Conservation (phyloP, 345 rosid genomes). For the Brassica rapa region DNA sequence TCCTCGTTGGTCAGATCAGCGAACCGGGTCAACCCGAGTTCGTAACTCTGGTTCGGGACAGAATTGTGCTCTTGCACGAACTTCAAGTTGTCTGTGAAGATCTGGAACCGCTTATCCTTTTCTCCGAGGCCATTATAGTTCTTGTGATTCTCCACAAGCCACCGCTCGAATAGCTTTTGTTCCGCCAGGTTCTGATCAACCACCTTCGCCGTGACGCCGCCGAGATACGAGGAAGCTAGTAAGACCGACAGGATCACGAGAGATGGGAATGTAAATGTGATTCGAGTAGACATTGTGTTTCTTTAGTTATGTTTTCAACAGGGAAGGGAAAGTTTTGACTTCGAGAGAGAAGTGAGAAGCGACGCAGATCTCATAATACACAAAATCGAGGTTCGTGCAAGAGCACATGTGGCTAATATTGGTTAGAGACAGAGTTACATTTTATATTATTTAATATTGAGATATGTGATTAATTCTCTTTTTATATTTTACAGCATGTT, state of each 20-base stretch:
- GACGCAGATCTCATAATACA: not conserved
- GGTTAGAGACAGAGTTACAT: not conserved
- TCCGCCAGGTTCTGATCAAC: conserved; percentile 35
- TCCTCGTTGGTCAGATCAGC: conserved; percentile 77
- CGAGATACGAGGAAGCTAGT: conserved; percentile 16
- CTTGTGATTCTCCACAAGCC: conserved; percentile 57
- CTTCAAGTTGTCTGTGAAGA: conserved; percentile 35
- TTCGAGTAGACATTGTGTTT: conserved; percentile 4
- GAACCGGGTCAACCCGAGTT: conserved; percentile 63
- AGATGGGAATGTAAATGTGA: not conserved
- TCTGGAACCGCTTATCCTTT: conserved; percentile 39
- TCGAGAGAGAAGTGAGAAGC: not conserved
- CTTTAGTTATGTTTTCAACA: conserved; percentile 16
- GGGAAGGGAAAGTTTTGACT: conserved; percentile 11
- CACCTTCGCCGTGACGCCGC: conserved; percentile 19
- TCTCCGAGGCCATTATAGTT: conserved; percentile 30
- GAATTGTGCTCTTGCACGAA: conserved; percentile 62
- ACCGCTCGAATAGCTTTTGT: conserved; percentile 11
- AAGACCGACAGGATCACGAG: conserved; percentile 9
- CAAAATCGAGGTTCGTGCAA: not conserved
- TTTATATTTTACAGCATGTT: not conserved
- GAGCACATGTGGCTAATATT: not conserved
- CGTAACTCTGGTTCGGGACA: conserved; percentile 41
- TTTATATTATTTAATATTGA: not conserved
- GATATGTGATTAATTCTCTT: not conserved